phyloP scores from a whole-genome alignment of 1,284 basidiomycete genomes.

The Fomitiporia mediterranea region DNA sequence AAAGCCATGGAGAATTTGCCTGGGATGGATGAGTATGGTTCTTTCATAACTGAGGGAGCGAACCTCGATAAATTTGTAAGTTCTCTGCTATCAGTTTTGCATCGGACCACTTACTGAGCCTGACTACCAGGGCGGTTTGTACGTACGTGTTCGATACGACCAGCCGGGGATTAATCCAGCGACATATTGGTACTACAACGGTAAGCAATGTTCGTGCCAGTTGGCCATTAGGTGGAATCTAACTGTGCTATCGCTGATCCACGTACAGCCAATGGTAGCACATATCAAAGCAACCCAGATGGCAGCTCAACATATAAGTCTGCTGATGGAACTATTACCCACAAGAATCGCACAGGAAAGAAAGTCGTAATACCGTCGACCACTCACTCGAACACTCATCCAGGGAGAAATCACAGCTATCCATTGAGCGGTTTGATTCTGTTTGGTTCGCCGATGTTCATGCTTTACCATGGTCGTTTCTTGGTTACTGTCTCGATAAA shows the following conservation, averaged over 20 bases:
- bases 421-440: neutral
- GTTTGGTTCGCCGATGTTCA: neutral
- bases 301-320: constrained; percentile 4
- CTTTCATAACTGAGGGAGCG: neutral
- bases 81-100: neutral
- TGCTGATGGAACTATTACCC: constrained; percentile 1
- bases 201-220: neutral
- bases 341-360: neutral
- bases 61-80: neutral
- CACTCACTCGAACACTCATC: neutral
- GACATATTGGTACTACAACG: constrained; percentile 14
- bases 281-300: constrained; percentile 13
- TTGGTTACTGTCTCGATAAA: neutral
- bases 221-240: neutral
- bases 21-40: constrained; percentile 11
- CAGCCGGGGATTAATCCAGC: constrained; percentile 3
- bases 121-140: neutral
- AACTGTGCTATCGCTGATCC: neutral
- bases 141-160: constrained; percentile 2
- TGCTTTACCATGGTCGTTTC: constrained; percentile 2
- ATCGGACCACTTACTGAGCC: neutral
- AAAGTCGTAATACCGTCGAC: neutral
- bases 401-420: neutral
- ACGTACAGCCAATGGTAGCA: constrained; percentile 7
- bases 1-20: neutral